These are phyloP conservation scores for Eutrema salsugineum DNA, from an alignment of 441 rosid species.

Conservation along the genomic window DNA sequence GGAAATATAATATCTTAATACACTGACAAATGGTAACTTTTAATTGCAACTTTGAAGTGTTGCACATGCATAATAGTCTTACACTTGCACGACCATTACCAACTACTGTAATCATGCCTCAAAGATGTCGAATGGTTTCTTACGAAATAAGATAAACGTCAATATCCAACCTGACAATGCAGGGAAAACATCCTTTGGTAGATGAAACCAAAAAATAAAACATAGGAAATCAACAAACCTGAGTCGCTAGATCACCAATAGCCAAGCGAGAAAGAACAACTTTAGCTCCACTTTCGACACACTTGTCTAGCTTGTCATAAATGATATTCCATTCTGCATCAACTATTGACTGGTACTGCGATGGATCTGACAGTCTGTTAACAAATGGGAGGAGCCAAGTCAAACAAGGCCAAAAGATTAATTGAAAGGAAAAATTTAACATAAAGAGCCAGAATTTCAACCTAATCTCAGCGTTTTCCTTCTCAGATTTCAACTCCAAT, in stretches of 20 bases:
- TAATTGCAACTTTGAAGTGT: neutral
- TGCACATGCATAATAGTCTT: neutral
- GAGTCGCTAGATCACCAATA: slow-evolving; percentile 97
- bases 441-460: slow-evolving; percentile 17
- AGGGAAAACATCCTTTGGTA: neutral
- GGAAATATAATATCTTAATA: neutral
- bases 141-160: neutral
- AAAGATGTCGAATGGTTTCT: neutral
- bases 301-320: slow-evolving; percentile 96
- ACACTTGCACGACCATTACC: neutral
- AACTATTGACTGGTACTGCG: slow-evolving; percentile 97
- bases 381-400: slow-evolving; percentile 8
- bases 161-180: neutral
- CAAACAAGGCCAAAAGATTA: neutral
- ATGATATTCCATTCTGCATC: slow-evolving; percentile 99
- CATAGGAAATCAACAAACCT: slow-evolving; percentile 43
- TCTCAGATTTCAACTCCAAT: slow-evolving; percentile 96
- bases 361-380: slow-evolving; percentile 91
- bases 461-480: slow-evolving; percentile 99
- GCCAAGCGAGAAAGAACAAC: slow-evolving; percentile 98
- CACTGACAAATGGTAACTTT: neutral
- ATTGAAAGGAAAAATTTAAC: neutral
- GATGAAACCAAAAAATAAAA: neutral
- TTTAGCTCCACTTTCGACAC: slow-evolving; percentile 89
- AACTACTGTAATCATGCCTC: slow-evolving; percentile 11